Evolutionary conservation across 2,329 filamentous ascomycete species (phyloP), one percentile per base, ranked within the genome.

Genomic region (Verticillium longisporum): DNA sequence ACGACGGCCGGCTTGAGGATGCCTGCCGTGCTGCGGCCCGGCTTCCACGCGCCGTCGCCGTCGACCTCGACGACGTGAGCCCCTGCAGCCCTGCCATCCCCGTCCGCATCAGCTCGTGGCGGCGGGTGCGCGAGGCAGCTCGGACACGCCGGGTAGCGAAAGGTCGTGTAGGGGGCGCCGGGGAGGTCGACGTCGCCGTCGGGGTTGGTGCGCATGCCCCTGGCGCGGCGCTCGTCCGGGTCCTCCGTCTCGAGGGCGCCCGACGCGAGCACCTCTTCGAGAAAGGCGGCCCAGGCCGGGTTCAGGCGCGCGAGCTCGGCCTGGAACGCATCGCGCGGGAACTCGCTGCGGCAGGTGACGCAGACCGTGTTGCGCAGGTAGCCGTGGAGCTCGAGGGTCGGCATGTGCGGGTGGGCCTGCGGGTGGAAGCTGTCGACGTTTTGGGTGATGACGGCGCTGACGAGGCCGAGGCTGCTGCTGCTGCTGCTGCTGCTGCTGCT

Each of bases 381-480:
- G 66, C 95, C 95, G 73, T 99, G 95, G 57, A 99, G 82, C 74
- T 98, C 94, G 55, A 96, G 78, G 10, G 91, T 95, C 6, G 85
- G 83, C 54, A 93, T 75, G 10, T 80, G 71, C 0, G 92, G 91
- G 73, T 97, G 93, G 1, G 92, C 89, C 62, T 77, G 77, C 2
- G 83, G 80, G 74, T 99, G 95, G 72, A 99, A 96, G 2, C 92
- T 97, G 76, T 99, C 95, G 58, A 99, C 95, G 71, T 98, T 98
- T 73, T 99, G 95, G 50, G 95, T 98, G 67, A 99, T 87, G 62
- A 97, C 90, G 59, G 80, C 85, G 61, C 83, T 84, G 53, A 97
- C 79, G 57, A 92, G 75, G 2, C 92, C 93, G 66, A 95, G 77
- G 4, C 82, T 4, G 26, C 3, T 3, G 26, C 26, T 4, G 26